Percentiles rank a stretch among this genome's conserved stretches.
Conservation (phyloP, 1,284 basidiomycete genomes). For the Moesziomyces aphidis region DNA sequence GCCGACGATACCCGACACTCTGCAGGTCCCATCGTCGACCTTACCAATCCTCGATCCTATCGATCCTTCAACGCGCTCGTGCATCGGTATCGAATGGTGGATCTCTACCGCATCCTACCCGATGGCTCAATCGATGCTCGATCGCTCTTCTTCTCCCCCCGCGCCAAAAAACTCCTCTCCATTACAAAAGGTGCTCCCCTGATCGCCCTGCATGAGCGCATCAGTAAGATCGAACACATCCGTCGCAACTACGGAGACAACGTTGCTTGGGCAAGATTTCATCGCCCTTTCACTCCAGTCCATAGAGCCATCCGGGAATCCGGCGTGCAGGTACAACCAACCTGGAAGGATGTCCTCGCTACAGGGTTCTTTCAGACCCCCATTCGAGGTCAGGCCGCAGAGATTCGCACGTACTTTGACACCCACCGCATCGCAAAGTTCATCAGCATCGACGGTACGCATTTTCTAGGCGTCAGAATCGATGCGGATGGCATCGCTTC, state of each 20-base stretch:
- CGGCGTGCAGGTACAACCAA: background rate
- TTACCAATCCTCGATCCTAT: slow-evolving; percentile 14
- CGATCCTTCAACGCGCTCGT: slow-evolving; percentile 19
- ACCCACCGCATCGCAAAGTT: background rate
- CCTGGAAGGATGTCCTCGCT: background rate
- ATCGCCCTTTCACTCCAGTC: slow-evolving; percentile 8
- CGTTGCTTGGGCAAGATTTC: slow-evolving; percentile 19
- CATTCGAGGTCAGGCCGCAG: too few species aligned
- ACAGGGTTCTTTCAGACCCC: too few species aligned
- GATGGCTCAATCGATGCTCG: background rate
- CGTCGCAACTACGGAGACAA: slow-evolving; percentile 4
- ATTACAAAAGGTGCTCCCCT: too few species aligned
- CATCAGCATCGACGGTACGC: background rate
- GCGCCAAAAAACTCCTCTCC: too few species aligned
- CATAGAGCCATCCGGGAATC: background rate
- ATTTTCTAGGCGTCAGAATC: background rate
- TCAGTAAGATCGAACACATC: slow-evolving; percentile 13
- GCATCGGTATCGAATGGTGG: slow-evolving; percentile 13
- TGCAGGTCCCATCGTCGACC: slow-evolving; percentile 22
- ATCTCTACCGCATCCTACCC: slow-evolving; percentile 9
- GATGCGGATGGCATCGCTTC: background rate
- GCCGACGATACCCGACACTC: background rate
- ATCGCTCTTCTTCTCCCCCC: background rate
- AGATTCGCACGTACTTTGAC: background rate
- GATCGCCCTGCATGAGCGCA: slow-evolving; percentile 8